phyloP scores from a whole-genome alignment of 495 filamentous ascomycete species.

The Pyronema domesticum region DNA sequence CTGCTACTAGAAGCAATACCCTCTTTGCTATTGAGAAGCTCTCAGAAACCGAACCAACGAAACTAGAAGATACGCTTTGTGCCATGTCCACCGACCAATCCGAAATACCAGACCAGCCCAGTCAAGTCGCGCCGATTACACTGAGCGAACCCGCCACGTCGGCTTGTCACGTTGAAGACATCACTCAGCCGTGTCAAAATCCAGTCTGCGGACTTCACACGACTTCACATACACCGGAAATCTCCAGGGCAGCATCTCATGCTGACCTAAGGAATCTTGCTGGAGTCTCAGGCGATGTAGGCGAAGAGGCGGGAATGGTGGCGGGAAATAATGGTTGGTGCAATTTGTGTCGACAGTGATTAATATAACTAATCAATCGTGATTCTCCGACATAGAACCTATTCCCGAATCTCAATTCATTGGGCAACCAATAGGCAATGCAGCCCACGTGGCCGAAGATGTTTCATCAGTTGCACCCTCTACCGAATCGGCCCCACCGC shows the following conservation, averaged over 20 bases:
- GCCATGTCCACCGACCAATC: conserved; percentile 1
- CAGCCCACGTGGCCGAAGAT: background rate
- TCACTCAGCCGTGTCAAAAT: conserved; percentile 6
- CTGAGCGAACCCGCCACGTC: conserved; percentile 3
- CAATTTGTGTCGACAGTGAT: background rate
- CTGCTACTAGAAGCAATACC: too few species aligned
- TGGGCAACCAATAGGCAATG: background rate
- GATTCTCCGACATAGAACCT: background rate
- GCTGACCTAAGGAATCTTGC: conserved; percentile 6
- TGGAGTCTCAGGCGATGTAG: background rate
- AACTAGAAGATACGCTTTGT: background rate
- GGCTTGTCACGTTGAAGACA: conserved; percentile 21
- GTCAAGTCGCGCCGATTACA: background rate
- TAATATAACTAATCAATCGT: conserved; percentile 3
- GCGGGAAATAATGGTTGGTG: background rate
- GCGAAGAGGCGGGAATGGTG: background rate
- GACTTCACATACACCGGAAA: conserved; percentile 9
- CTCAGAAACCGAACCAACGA: background rate
- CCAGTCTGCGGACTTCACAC: conserved; percentile 14
- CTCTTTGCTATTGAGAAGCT: background rate
- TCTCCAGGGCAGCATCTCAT: conserved; percentile 13
- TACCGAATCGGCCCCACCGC: background rate
- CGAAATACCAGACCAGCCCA: background rate
- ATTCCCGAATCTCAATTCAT: background rate
- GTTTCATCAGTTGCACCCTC: background rate